These are phyloP conservation scores for Lachnellula subtilissima DNA, from an alignment of 2,329 filamentous ascomycete species.

Conservation along the genomic window DNA sequence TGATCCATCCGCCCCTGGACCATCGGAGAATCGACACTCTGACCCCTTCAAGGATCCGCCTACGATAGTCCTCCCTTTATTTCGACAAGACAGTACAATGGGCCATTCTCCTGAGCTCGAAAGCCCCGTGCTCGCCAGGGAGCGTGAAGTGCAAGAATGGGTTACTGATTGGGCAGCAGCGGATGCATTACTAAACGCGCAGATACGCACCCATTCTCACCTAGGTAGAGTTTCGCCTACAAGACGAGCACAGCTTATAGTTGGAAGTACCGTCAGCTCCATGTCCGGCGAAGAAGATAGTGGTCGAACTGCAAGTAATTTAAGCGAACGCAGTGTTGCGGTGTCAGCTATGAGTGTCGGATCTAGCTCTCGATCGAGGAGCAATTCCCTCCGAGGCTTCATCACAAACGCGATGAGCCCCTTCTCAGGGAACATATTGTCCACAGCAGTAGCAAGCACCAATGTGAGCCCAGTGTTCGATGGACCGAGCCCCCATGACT, in stretches of 20 bases:
- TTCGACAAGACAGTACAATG: constrained; percentile 9
- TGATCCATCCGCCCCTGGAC: constrained; percentile 10
- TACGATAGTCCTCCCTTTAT: constrained; percentile 5
- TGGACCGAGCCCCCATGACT: constrained; percentile 2
- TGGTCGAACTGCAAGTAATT: constrained; percentile 31
- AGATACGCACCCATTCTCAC: constrained; percentile 25
- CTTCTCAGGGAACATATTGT: constrained; percentile 17
- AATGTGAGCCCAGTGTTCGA: constrained; percentile 19
- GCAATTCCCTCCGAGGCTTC: constrained; percentile 29
- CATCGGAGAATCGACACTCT: constrained; percentile 17
- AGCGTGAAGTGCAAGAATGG: constrained; percentile 33
- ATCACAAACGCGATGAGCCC: constrained; percentile 26
- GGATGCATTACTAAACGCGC: constrained; percentile 28
- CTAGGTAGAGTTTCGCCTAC: constrained; percentile 30
- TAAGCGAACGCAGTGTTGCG: constrained; percentile 30
- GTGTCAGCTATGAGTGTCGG: constrained; percentile 20
- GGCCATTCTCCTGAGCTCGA: constrained; percentile 19
- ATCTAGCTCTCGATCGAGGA: constrained; percentile 25
- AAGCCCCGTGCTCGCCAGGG: constrained; percentile 24
- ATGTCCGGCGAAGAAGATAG: constrained; percentile 29
- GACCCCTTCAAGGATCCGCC: constrained; percentile 29
- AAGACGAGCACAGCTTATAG: constrained; percentile 27
- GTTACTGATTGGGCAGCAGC: constrained; percentile 34
- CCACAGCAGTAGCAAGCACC: constrained; percentile 16
- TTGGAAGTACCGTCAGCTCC: constrained; percentile 21